Percentiles rank a stretch among this genome's conserved stretches.
Conservation (phyloP, 129 eudicot genomes). For the Helianthus annuus region DNA sequence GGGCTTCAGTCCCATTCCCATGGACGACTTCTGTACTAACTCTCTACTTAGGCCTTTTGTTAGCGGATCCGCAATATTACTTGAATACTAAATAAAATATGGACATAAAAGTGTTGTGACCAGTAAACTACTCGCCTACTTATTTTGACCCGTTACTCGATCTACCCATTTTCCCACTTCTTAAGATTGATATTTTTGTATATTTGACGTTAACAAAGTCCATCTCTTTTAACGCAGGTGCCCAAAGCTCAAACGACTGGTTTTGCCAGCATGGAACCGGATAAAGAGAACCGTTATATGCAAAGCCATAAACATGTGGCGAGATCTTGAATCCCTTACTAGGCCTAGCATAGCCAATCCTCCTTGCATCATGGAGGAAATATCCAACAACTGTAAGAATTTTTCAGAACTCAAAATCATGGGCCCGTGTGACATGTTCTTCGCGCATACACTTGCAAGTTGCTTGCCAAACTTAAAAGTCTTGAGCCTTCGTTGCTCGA, state of each 20-base stretch:
- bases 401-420: conserved; percentile 1
- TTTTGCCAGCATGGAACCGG: conserved; percentile 4
- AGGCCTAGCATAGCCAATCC: conserved; percentile 10
- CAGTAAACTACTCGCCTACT: too few species aligned
- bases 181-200: not conserved
- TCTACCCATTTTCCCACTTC: not conserved
- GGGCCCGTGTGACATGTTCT: conserved; percentile 7
- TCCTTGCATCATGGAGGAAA: conserved; percentile 2
- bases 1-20: too few species aligned
- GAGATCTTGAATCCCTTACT: conserved; percentile 2
- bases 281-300: not conserved
- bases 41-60: too few species aligned
- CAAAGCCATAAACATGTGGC: conserved; percentile 14
- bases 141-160: not conserved
- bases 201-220: not conserved
- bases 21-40: too few species aligned
- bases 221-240: not conserved
- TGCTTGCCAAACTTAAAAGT: conserved; percentile 10
- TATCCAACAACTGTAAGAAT: not conserved
- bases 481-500: conserved; percentile 6
- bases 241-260: conserved; percentile 1
- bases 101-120: too few species aligned
- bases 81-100: too few species aligned
- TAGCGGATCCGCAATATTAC: too few species aligned
- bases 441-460: not conserved